Evolutionary conservation across 805 yeast species (phyloP).

Genomic region (Metschnikowia arizonensis): DNA sequence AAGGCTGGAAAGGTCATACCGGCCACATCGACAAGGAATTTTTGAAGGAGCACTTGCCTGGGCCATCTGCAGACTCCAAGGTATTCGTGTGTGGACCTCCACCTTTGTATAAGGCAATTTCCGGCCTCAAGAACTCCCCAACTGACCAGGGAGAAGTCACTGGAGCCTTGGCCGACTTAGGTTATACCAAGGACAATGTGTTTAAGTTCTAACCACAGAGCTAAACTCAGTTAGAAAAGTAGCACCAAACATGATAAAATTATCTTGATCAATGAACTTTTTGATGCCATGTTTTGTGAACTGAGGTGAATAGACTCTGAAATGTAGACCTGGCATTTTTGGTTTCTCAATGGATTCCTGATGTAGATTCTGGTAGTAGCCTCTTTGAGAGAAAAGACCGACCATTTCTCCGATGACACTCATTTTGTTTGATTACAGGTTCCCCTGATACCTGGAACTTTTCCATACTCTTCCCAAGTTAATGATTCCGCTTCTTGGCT

Average conservation of each 20-base stretch:
- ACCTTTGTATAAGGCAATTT: slow-evolving; percentile 77
- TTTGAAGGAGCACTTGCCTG: slow-evolving; percentile 56
- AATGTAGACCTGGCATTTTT: no score
- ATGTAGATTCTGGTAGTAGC: no score
- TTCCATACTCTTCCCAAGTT: no score
- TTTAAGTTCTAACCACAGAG: slow-evolving; percentile 62
- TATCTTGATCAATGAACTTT: no score
- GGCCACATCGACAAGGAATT: slow-evolving; percentile 81
- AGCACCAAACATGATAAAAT: background rate
- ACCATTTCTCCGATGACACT: no score
- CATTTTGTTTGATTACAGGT: no score
- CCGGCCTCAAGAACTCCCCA: slow-evolving; percentile 83
- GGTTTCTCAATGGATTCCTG: no score
- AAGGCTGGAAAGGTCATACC: slow-evolving; percentile 50
- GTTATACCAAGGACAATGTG: slow-evolving; percentile 81
- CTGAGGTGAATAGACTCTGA: no score
- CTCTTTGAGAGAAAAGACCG: no score
- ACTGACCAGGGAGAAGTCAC: slow-evolving; percentile 91
- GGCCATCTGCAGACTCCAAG: slow-evolving; percentile 55
- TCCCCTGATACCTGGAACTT: no score
- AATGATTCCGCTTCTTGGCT: no score
- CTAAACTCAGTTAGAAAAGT: background rate
- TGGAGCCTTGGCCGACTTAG: slow-evolving; percentile 85
- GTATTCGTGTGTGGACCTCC: slow-evolving; percentile 97
- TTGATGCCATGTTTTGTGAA: no score